Conservation (phyloP, 768 basidiomycete genomes). For the Auricularia sp. region DNA sequence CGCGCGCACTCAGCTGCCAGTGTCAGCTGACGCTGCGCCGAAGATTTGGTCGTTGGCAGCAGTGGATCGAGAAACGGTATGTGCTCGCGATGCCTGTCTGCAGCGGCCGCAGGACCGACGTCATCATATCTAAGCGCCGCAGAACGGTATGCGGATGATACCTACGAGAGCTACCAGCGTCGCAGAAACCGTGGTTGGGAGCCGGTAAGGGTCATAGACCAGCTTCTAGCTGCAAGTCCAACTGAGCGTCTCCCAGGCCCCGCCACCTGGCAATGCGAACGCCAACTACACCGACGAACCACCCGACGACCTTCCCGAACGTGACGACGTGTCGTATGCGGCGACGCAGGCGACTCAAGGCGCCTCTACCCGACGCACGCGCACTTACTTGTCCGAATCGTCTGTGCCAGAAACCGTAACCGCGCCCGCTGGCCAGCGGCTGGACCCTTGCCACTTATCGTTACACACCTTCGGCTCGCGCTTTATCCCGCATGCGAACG, state of each 20-base stretch:
- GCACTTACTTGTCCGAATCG: slow-evolving; percentile 2
- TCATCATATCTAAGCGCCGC: slow-evolving; percentile 47
- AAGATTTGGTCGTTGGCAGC: slow-evolving; percentile 79
- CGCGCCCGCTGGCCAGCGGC: slow-evolving; percentile 6
- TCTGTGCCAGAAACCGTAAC: not conserved
- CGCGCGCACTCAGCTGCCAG: slow-evolving; percentile 5
- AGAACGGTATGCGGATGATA: slow-evolving; percentile 64
- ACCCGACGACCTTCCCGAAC: not conserved
- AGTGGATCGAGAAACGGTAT: slow-evolving; percentile 84
- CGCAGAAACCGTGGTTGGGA: slow-evolving; percentile 62
- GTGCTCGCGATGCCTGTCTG: slow-evolving; percentile 7
- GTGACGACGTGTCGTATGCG: not conserved
- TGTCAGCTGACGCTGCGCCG: not conserved
- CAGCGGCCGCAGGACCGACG: slow-evolving; percentile 2
- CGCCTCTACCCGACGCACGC: not conserved
- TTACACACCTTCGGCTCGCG: slow-evolving; percentile 76
- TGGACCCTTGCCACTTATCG: slow-evolving; percentile 49
- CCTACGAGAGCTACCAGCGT: slow-evolving; percentile 45
- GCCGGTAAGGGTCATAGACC: slow-evolving; percentile 25
- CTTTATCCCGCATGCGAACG: slow-evolving; percentile 71
- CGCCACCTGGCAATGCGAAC: not conserved
- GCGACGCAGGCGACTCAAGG: not conserved
- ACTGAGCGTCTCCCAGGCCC: not conserved
- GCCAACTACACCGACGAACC: not conserved
- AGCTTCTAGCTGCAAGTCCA: not conserved